Base-by-base conservation (phyloP, 2,329 filamentous ascomycete species). In the Pyrenochaeta sp. region DNA sequence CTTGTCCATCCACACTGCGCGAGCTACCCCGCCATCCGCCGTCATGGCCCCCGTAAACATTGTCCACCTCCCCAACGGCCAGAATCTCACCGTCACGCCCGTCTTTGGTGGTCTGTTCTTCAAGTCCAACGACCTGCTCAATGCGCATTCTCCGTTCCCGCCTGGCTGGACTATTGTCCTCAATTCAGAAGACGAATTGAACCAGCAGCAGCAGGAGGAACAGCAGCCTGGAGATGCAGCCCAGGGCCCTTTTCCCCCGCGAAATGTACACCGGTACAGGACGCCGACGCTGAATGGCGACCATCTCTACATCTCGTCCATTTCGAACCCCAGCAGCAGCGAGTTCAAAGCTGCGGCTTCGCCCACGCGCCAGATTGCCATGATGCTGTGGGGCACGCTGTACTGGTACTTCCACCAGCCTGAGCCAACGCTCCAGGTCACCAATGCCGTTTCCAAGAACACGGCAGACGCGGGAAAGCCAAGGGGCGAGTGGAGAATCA, bases 401-500 rank as follows among this genome's bases (percentile, higher is more conserved):
- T 96, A 90, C 77, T 97, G 93, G 93, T 97, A 97, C 76, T 97
- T 96, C 61, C 92, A 96, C 73, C 90, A 96, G 69, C 81, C 85
- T 1, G 81, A 87, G 58, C 93, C 93, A 0, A 77, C 81, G 15
- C 78, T 81, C 0, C 80, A 83, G 35, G 65, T 94, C 22, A 78
- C 79, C 13, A 89, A 83, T 6, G 75, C 83, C 4, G 77, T 81
- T 0, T 88, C 86, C 1, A 81, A 79, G 53, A 68, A 78, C 44
- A 93, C 90, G 0, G 87, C 73, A 0, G 75, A 82, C 13, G 68
- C 73, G 4, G 93, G 89, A 4, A 86, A 83, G 53, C 93, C 93
- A 2, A 85, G 83, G 53, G 91, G 88, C 21, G 90, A 95, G 45
- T 97, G 93, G 93, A 81, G 83, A 42, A 87, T 97, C 59, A 85